Conservation (phyloP, 1,284 basidiomycete species). For the Wallemia hederae region DNA sequence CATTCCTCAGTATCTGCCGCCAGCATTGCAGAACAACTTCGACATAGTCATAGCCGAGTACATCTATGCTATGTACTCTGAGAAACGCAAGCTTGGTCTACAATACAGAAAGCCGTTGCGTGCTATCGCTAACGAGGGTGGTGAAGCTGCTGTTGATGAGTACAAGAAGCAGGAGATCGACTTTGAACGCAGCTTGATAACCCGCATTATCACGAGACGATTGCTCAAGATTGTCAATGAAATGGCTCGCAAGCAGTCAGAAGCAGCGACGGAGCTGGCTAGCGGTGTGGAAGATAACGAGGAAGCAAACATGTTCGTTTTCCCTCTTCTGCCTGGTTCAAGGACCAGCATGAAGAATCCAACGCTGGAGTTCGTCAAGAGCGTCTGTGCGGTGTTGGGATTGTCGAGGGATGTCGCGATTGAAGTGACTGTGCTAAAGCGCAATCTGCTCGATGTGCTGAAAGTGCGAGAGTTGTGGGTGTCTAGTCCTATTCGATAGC, state of each 20-base stretch:
- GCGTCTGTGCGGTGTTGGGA: slow-evolving; percentile 46
- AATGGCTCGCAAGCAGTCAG: slow-evolving; percentile 31
- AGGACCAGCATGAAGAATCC: slow-evolving; percentile 46
- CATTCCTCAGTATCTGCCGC: slow-evolving; percentile 66
- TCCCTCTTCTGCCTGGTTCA: slow-evolving; percentile 68
- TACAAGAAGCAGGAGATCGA: slow-evolving; percentile 40
- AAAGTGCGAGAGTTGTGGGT: slow-evolving; percentile 47
- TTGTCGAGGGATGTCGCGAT: slow-evolving; percentile 48
- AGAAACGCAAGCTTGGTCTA: slow-evolving; percentile 34
- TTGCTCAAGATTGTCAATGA: slow-evolving; percentile 41
- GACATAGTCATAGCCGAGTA: slow-evolving; percentile 44
- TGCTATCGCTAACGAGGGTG: slow-evolving; percentile 32
- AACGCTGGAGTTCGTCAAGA: slow-evolving; percentile 70
- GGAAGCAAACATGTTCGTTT: slow-evolving; percentile 26
- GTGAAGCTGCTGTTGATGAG: slow-evolving; percentile 26
- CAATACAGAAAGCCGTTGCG: slow-evolving; percentile 36
- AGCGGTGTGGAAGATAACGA: slow-evolving; percentile 25
- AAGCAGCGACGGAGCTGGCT: slow-evolving; percentile 27
- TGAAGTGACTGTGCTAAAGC: slow-evolving; percentile 64
- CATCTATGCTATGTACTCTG: slow-evolving; percentile 52
- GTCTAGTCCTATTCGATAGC: neutral
- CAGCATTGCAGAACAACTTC: slow-evolving; percentile 53
- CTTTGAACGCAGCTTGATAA: slow-evolving; percentile 39
- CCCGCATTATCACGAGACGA: slow-evolving; percentile 50
- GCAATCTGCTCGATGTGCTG: slow-evolving; percentile 66